Conservation (phyloP, 2,329 filamentous ascomycete genomes). For the Sarocladiaceae sp. region DNA sequence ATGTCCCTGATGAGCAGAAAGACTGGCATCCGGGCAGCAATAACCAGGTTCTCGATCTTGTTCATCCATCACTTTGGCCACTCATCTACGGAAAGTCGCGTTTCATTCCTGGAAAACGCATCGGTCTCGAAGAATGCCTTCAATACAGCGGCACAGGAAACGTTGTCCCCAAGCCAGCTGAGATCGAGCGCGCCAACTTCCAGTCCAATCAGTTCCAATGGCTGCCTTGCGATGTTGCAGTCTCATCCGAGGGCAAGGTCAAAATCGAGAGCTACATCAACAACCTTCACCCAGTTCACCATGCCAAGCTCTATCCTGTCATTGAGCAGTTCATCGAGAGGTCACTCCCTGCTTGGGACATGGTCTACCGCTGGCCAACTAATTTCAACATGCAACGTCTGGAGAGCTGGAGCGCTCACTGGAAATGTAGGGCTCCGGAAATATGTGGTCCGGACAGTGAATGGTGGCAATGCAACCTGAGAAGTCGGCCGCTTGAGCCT, state of each 20-base stretch:
- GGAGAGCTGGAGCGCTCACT: conserved; percentile 8
- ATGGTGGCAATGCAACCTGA: conserved; percentile 13
- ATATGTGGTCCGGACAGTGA: neutral
- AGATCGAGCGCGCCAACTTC: neutral
- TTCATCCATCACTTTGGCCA: conserved; percentile 62
- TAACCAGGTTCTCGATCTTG: conserved; percentile 53
- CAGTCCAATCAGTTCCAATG: conserved; percentile 33
- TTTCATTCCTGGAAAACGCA: conserved; percentile 20
- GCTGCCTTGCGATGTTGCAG: conserved; percentile 46
- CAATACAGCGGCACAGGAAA: conserved; percentile 28
- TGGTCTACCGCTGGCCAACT: conserved; percentile 25
- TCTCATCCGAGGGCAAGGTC: conserved; percentile 28
- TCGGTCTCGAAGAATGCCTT: conserved; percentile 34
- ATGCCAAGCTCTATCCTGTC: conserved; percentile 33
- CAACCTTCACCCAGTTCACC: conserved; percentile 42
- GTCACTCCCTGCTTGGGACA: conserved; percentile 42
- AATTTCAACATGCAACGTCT: conserved; percentile 24
- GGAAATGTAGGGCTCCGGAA: conserved; percentile 13
- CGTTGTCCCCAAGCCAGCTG: conserved; percentile 16
- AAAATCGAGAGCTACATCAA: conserved; percentile 49
- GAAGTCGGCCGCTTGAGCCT: conserved; percentile 19
- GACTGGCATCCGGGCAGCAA: conserved; percentile 61
- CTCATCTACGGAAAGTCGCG: conserved; percentile 48
- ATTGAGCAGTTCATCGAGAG: conserved; percentile 37
- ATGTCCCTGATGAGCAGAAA: conserved; percentile 42